These are phyloP conservation scores for Fusarium hainanense DNA, from an alignment of 2,329 filamentous ascomycete genomes.

Conservation along the genomic window DNA sequence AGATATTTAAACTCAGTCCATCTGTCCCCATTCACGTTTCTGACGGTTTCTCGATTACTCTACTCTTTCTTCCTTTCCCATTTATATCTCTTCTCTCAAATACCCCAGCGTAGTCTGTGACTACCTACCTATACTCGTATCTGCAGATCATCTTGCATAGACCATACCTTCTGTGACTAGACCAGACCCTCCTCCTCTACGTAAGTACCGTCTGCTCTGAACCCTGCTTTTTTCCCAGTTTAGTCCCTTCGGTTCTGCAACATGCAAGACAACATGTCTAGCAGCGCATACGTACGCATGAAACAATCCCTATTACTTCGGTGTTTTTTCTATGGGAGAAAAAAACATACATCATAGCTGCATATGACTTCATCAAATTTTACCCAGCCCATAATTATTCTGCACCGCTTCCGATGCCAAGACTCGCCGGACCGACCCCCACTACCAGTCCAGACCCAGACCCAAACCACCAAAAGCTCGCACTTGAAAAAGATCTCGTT, in stretches of 20 bases:
- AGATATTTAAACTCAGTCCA: neutral
- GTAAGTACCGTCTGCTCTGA: neutral
- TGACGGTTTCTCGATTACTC: neutral
- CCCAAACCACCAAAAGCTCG: neutral
- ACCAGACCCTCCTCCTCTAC: neutral
- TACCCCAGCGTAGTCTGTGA: neutral
- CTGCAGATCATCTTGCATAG: neutral
- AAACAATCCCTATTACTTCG: neutral
- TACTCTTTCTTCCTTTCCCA: neutral
- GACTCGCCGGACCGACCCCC: neutral
- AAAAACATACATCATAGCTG: neutral
- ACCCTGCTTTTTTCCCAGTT: neutral
- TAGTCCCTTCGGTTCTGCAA: neutral
- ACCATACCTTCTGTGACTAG: neutral
- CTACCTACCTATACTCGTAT: neutral
- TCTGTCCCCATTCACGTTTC: neutral
- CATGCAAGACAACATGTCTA: neutral
- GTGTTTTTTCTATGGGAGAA: neutral
- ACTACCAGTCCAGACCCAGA: neutral
- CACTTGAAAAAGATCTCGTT: neutral
- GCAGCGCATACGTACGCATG: neutral
- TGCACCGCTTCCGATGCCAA: neutral
- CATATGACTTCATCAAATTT: conserved; percentile 1
- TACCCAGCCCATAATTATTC: neutral
- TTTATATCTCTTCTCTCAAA: neutral